phyloP scores from a whole-genome alignment of 768 basidiomycete species.

The Lepiota brunneoincarnata region DNA sequence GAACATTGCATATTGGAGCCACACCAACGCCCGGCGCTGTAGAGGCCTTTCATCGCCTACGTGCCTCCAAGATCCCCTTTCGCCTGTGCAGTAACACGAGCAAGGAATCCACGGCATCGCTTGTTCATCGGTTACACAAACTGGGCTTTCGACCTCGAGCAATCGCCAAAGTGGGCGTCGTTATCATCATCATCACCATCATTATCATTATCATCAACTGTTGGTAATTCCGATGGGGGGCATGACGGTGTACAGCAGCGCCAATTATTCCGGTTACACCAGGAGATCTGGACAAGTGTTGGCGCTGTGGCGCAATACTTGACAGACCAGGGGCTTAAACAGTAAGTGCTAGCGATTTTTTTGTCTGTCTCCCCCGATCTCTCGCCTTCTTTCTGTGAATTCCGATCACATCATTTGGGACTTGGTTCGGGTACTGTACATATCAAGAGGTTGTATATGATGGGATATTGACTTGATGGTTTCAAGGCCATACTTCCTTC shows the following conservation, averaged over 20 bases:
- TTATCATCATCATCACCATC: too few relatives aligned
- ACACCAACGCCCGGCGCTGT: conserved; percentile 47
- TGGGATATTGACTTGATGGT: not conserved
- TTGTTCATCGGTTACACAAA: conserved; percentile 38
- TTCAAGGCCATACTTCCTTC: conserved; percentile 52
- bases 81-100: conserved; percentile 69
- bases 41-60: conserved; percentile 37
- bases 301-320: conserved; percentile 53
- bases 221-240: not conserved
- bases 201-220: not conserved
- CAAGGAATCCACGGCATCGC: conserved; percentile 50
- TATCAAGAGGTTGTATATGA: not conserved
- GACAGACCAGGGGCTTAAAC: conserved; percentile 35
- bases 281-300: conserved; percentile 64
- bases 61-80: conserved; percentile 36
- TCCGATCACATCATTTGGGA: too few relatives aligned
- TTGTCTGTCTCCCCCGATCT: not conserved
- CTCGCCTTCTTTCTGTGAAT: too few relatives aligned
- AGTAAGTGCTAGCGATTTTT: conserved; percentile 24
- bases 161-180: not conserved
- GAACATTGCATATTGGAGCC: conserved; percentile 58
- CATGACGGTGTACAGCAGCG: not conserved
- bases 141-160: conserved; percentile 49
- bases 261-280: conserved; percentile 8
- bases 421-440: too few relatives aligned